Evolutionary conservation across 2,329 filamentous ascomycete species (phyloP).

Genomic region (Aureobasidium sp.): DNA sequence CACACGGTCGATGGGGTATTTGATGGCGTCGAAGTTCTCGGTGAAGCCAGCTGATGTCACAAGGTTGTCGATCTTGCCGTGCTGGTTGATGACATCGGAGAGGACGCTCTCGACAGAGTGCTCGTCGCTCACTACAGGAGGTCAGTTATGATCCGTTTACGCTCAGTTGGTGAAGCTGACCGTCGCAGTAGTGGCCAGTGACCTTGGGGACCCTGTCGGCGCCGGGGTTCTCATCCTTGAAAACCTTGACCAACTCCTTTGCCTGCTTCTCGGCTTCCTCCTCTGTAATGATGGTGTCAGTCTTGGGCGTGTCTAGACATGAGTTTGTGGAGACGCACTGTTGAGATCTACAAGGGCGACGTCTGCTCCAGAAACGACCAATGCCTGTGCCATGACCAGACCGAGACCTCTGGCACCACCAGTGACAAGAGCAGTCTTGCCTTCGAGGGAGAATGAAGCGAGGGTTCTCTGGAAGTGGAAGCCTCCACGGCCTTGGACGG

Average conservation of each 20-base stretch:
- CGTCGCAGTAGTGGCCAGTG: slow-evolving; percentile 79
- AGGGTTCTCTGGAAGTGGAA: slow-evolving; percentile 79
- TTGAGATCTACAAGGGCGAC: slow-evolving; percentile 92
- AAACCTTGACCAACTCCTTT: slow-evolving; percentile 61
- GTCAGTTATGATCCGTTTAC: background rate
- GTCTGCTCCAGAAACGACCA: slow-evolving; percentile 80
- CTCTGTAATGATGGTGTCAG: slow-evolving; percentile 40
- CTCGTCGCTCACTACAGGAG: slow-evolving; percentile 55
- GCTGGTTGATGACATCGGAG: slow-evolving; percentile 54
- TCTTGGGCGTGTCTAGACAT: background rate
- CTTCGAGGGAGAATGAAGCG: slow-evolving; percentile 77
- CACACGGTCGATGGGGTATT: slow-evolving; percentile 83
- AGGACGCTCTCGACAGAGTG: slow-evolving; percentile 69
- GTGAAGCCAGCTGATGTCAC: slow-evolving; percentile 96
- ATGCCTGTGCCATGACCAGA: slow-evolving; percentile 84
- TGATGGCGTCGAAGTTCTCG: slow-evolving; percentile 87
- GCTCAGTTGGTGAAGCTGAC: background rate
- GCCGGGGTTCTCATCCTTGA: slow-evolving; percentile 70
- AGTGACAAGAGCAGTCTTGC: slow-evolving; percentile 75
- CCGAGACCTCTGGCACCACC: slow-evolving; percentile 85
- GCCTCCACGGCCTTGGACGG: slow-evolving; percentile 67
- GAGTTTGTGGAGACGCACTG: slow-evolving; percentile 45
- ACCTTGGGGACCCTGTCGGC: slow-evolving; percentile 68
- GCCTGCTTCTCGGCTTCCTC: slow-evolving; percentile 77
- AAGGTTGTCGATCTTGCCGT: slow-evolving; percentile 80